These are phyloP conservation scores for Heritiera littoralis DNA, from an alignment of 345 rosid genomes.

Conservation along the genomic window DNA sequence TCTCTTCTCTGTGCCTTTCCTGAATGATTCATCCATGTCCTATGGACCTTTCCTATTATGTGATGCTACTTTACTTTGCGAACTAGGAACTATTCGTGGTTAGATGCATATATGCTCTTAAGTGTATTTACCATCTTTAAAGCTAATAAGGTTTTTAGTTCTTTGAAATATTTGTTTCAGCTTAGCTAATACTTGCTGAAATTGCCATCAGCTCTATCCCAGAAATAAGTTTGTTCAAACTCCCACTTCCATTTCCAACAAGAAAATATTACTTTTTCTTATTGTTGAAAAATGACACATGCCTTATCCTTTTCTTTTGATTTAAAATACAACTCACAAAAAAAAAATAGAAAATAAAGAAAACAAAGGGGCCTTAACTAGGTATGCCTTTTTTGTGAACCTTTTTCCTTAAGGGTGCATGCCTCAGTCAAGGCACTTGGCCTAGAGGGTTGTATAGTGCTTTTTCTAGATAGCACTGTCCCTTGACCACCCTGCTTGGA, in stretches of 20 bases:
- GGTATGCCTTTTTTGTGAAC: not conserved
- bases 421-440: not conserved
- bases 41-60: not conserved
- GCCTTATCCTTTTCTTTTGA: not conserved
- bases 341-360: not conserved
- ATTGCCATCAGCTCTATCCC: not conserved
- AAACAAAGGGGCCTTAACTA: not conserved
- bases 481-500: not conserved
- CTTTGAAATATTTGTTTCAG: not conserved
- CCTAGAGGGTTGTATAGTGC: not conserved
- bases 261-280: not conserved
- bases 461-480: not conserved
- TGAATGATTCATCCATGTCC: not conserved
- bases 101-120: not conserved
- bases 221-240: not conserved
- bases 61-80: not conserved
- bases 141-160: not conserved
- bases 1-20: not conserved
- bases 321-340: not conserved
- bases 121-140: not conserved
- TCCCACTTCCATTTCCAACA: not conserved
- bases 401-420: not conserved
- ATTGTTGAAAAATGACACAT: not conserved
- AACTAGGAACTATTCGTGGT: not conserved
- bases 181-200: not conserved